These are phyloP conservation scores for Cyanidium caldarium DNA, from an alignment of 23 red algal genomes.

Conservation along the genomic window DNA sequence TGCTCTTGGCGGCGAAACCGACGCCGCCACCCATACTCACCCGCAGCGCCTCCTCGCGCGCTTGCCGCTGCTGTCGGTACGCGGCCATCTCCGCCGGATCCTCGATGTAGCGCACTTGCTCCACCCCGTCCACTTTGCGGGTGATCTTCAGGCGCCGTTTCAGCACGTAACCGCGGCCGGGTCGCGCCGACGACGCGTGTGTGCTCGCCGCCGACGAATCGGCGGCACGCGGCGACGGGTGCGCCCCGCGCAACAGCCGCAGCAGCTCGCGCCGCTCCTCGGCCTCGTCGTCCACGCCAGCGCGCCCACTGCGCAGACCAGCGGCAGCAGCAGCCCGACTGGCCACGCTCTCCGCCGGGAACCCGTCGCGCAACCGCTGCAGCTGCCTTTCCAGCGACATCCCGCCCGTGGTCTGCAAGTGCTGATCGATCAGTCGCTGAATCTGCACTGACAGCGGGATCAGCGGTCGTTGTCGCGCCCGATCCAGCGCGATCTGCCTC, in stretches of 20 bases:
- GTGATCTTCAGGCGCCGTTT: constrained; percentile 2
- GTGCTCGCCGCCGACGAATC: neutral
- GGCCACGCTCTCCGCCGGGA: too few species aligned
- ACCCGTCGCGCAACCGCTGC: neutral
- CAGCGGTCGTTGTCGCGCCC: neutral
- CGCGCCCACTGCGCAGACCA: neutral
- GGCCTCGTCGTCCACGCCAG: neutral
- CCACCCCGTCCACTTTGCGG: neutral
- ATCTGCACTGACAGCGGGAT: neutral
- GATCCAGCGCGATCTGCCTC: neutral
- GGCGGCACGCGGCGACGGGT: neutral
- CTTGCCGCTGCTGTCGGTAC: neutral
- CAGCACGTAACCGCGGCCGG: neutral
- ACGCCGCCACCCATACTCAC: neutral
- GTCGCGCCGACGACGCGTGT: neutral
- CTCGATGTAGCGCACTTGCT: neutral
- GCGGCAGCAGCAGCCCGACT: too few species aligned
- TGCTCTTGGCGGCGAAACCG: neutral
- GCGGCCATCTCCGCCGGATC: neutral
- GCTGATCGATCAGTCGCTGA: neutral
- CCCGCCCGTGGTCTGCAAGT: neutral
- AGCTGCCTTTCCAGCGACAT: neutral
- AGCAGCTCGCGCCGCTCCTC: neutral
- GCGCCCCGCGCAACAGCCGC: neutral
- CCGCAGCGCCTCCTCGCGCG: neutral